A percentile compares a stretch with the other conserved stretches of the same genome.
phyloP scores from a whole-genome alignment of 169 alveolate species.

The Babesia bovis region DNA sequence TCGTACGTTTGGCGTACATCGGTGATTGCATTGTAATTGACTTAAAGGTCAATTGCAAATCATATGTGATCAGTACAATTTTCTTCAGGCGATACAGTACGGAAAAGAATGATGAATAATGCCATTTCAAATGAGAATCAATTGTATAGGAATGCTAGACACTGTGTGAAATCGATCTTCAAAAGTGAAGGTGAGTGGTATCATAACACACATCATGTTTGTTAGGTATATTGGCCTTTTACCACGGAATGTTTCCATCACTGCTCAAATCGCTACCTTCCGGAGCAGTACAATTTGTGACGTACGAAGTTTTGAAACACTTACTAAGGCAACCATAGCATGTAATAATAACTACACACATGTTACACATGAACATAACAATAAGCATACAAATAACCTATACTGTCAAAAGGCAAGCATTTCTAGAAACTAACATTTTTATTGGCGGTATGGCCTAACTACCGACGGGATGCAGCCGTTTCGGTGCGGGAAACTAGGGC shows the following conservation, averaged over 20 bases:
- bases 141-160: slow-evolving; percentile 73
- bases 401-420: no score
- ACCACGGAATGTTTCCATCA: slow-evolving; percentile 83
- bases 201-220: neutral
- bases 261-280: slow-evolving; percentile 82
- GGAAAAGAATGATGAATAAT: slow-evolving; percentile 86
- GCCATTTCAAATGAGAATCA: slow-evolving; percentile 80
- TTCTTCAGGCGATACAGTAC: slow-evolving; percentile 82
- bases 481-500: no score
- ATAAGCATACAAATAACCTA: no score
- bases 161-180: slow-evolving; percentile 72
- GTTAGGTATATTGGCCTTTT: slow-evolving; percentile 76
- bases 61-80: no score
- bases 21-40: no score
- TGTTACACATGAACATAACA: no score
- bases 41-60: no score
- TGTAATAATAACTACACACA: no score
- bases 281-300: slow-evolving; percentile 84
- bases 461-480: no score
- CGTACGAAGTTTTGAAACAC: slow-evolving; percentile 80
- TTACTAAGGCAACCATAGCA: slow-evolving; percentile 21
- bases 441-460: no score
- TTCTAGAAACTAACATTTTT: no score
- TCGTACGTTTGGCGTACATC: neutral
- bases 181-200: slow-evolving; percentile 67